These are phyloP conservation scores for Ascobolus immersus DNA, from an alignment of 495 filamentous ascomycete species.

Conservation along the genomic window DNA sequence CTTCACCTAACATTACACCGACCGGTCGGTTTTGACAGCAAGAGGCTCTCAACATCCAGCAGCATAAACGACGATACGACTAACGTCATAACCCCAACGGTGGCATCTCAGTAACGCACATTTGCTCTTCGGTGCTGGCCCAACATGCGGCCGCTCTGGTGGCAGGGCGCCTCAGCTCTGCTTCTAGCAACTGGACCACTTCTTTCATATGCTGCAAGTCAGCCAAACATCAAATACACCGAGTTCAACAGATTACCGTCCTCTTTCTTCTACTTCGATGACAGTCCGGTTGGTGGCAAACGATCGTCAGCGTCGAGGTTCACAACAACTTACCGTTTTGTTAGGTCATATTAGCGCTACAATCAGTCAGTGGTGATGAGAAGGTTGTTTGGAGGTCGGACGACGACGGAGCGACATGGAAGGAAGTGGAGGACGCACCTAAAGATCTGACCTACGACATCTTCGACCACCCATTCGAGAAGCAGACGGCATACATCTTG, in stretches of 20 bases:
- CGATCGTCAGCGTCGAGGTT: not conserved
- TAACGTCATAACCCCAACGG: not conserved
- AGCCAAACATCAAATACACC: conserved; percentile 25
- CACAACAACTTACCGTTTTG: conserved; percentile 20
- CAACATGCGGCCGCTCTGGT: conserved; percentile 15
- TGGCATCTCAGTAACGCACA: conserved; percentile 1
- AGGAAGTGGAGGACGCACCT: conserved; percentile 33
- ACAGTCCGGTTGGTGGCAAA: conserved; percentile 38
- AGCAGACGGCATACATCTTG: conserved; percentile 51
- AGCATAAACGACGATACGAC: not conserved
- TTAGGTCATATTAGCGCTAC: conserved; percentile 12
- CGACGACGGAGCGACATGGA: conserved; percentile 57
- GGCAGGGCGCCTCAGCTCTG: conserved; percentile 7
- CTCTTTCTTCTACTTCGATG: conserved; percentile 64
- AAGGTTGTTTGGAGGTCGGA: conserved; percentile 45
- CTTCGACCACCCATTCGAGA: conserved; percentile 48
- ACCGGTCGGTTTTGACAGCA: too few species aligned
- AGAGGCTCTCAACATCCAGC: not conserved
- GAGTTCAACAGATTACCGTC: conserved; percentile 34
- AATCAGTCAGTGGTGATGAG: conserved; percentile 8
- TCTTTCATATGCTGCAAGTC: conserved; percentile 6
- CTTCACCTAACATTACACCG: too few species aligned
- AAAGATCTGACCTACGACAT: conserved; percentile 34
- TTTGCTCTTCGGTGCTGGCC: conserved; percentile 3
- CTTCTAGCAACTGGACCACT: conserved; percentile 6